These are phyloP conservation scores for Vigna unguiculata DNA, from an alignment of 306 rosid genomes.

Conservation along the genomic window DNA sequence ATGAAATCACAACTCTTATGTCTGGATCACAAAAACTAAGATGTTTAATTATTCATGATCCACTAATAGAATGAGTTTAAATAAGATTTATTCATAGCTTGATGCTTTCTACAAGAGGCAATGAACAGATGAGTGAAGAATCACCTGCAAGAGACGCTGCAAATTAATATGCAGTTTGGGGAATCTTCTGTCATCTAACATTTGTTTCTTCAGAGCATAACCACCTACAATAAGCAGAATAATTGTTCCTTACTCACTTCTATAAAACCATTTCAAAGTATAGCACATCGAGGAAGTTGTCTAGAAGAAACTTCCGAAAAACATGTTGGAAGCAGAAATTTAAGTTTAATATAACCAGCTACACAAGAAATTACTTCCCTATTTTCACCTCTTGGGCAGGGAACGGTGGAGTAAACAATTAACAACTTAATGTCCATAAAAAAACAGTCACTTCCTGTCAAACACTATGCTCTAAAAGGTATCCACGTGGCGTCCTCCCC, in stretches of 20 bases:
- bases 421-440: constrained; percentile 18
- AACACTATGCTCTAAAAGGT: constrained; percentile 3
- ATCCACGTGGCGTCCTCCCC: too few species aligned
- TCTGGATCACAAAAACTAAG: constrained; percentile 6
- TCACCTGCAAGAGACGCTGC: constrained; percentile 96
- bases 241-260: constrained; percentile 25
- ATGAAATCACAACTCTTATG: constrained; percentile 6
- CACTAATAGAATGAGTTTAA: neutral
- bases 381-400: neutral
- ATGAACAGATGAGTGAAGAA: constrained; percentile 29
- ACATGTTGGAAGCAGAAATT: constrained; percentile 24
- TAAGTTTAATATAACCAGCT: neutral
- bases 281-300: constrained; percentile 13
- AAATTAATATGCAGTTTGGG: constrained; percentile 92
- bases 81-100: constrained; percentile 18
- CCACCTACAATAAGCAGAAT: constrained; percentile 67
- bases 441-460: constrained; percentile 24
- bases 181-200: constrained; percentile 98
- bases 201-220: constrained; percentile 85
- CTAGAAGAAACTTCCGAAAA: constrained; percentile 24
- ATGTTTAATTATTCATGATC: constrained; percentile 1
- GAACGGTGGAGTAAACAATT: constrained; percentile 12
- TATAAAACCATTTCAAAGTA: neutral
- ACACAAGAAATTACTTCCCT: constrained; percentile 20
- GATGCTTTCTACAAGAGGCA: constrained; percentile 5